Conservation (phyloP, 2,329 filamentous ascomycete genomes). For the Exophiala xenobiotica region DNA sequence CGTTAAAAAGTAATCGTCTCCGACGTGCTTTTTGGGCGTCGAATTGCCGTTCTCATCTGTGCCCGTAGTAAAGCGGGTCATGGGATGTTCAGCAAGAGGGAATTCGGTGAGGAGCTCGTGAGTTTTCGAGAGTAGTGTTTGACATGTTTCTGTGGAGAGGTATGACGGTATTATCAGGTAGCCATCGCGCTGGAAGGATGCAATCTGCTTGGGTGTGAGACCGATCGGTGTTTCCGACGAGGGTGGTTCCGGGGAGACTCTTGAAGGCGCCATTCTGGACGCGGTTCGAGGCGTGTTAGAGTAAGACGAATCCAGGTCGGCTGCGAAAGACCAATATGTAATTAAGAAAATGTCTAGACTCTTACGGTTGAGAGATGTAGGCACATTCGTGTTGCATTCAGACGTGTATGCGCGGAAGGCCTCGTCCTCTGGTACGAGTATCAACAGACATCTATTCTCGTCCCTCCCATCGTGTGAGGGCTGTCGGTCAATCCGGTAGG, state of each 20-base stretch:
- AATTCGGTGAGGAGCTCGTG: slow-evolving; percentile 71
- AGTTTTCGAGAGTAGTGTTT: slow-evolving; percentile 71
- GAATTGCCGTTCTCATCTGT: slow-evolving; percentile 56
- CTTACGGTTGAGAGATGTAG: not conserved
- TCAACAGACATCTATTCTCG: too few species aligned
- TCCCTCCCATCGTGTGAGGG: too few species aligned
- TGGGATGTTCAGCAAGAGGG: slow-evolving; percentile 77
- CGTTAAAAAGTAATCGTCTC: slow-evolving; percentile 88
- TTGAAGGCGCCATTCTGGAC: slow-evolving; percentile 21
- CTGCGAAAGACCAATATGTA: too few species aligned
- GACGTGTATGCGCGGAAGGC: too few species aligned
- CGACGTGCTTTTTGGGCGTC: slow-evolving; percentile 63
- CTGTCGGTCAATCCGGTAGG: too few species aligned
- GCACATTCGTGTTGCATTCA: not conserved
- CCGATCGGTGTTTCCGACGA: slow-evolving; percentile 15
- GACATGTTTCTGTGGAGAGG: slow-evolving; percentile 45
- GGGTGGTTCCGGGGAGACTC: slow-evolving; percentile 21
- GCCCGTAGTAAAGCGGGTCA: slow-evolving; percentile 92
- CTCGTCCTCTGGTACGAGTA: too few species aligned
- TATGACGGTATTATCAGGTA: slow-evolving; percentile 85
- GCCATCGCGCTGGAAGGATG: slow-evolving; percentile 68
- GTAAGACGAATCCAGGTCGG: not conserved
- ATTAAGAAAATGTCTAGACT: too few species aligned
- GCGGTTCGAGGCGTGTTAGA: too few species aligned
- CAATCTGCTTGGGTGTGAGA: slow-evolving; percentile 29